Evolutionary conservation across 805 yeast genomes (phyloP).

Genomic region (Candida taoyuanica): DNA sequence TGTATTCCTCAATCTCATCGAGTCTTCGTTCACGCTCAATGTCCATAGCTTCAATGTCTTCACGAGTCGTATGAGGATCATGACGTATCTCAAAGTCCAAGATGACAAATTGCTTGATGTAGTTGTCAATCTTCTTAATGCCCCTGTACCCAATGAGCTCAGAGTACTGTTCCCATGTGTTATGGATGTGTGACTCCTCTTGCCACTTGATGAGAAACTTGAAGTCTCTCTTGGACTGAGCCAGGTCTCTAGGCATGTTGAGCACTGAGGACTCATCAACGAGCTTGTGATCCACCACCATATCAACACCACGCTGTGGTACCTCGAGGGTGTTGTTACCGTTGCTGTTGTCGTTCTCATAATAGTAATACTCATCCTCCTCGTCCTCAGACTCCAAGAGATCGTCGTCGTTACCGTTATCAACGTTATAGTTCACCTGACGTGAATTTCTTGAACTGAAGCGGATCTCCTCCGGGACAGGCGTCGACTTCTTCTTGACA

Average conservation of each 20-base stretch:
- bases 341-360: slow-evolving; percentile 24
- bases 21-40: slow-evolving; percentile 80
- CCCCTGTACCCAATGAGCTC: slow-evolving; percentile 54
- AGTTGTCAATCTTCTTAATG: slow-evolving; percentile 81
- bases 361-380: slow-evolving; percentile 20
- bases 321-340: slow-evolving; percentile 21
- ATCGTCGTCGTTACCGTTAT: slow-evolving; percentile 48
- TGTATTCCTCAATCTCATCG: slow-evolving; percentile 80
- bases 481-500: slow-evolving; percentile 15
- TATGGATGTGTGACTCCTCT: slow-evolving; percentile 84
- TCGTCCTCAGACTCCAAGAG: slow-evolving; percentile 31
- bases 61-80: slow-evolving; percentile 81
- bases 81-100: slow-evolving; percentile 69
- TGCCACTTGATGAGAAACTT: slow-evolving; percentile 79
- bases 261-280: slow-evolving; percentile 32
- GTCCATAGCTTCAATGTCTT: slow-evolving; percentile 91
- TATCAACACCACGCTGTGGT: slow-evolving; percentile 35
- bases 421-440: slow-evolving; percentile 73
- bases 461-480: slow-evolving; percentile 49
- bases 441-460: slow-evolving; percentile 67
- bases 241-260: slow-evolving; percentile 32
- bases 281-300: slow-evolving; percentile 52
- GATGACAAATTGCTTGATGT: slow-evolving; percentile 71
- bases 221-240: slow-evolving; percentile 55
- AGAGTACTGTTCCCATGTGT: slow-evolving; percentile 82